phyloP scores from a whole-genome alignment of 1,139 yeast species.

The Geotrichum reessii region DNA sequence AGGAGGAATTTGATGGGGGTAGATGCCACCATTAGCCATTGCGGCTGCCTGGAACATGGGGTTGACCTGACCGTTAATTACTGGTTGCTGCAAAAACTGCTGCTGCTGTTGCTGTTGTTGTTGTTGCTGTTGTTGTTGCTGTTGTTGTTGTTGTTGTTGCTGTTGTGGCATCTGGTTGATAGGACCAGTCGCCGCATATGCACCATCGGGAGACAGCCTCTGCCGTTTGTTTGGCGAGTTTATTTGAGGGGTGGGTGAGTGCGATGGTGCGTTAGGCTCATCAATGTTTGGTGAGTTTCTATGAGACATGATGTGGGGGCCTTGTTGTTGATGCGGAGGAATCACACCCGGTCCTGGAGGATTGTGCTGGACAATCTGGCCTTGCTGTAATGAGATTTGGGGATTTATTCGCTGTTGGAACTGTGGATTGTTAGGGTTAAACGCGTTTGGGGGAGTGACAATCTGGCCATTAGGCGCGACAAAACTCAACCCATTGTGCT shows the following conservation, averaged over 20 bases:
- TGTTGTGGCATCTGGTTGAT: conserved; percentile 9
- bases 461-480: conserved; percentile 19
- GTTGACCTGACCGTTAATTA: conserved; percentile 15
- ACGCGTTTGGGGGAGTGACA: conserved; percentile 20
- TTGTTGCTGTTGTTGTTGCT: too few species aligned
- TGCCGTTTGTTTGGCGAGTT: conserved; percentile 37
- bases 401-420: conserved; percentile 31
- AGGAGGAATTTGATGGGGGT: conserved; percentile 12
- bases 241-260: conserved; percentile 30
- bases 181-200: conserved; percentile 22
- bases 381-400: conserved; percentile 26
- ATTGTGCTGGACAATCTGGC: conserved; percentile 14
- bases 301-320: conserved; percentile 24
- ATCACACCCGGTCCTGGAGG: conserved; percentile 21
- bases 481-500: conserved; percentile 11
- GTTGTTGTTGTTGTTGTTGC: neutral
- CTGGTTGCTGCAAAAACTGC: conserved; percentile 12
- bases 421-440: conserved; percentile 28
- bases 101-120: too few species aligned
- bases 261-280: conserved; percentile 24
- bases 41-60: conserved; percentile 16
- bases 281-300: conserved; percentile 23
- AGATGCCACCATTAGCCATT: conserved; percentile 11
- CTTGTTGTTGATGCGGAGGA: conserved; percentile 31
- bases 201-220: conserved; percentile 37